phyloP scores from a whole-genome alignment of 1,284 basidiomycete species.

The Porodaedalea pini region DNA sequence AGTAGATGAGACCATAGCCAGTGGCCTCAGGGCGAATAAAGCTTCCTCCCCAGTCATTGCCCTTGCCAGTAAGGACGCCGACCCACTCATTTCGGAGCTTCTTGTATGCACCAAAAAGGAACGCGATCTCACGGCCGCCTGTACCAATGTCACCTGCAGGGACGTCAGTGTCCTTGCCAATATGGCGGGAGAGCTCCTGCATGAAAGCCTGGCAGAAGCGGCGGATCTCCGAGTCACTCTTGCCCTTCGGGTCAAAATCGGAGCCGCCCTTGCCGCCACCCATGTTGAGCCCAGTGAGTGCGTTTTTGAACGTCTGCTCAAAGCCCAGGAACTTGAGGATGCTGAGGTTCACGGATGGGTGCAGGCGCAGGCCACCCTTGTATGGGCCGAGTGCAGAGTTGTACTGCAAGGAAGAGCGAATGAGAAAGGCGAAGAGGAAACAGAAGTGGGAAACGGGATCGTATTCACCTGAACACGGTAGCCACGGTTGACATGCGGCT shows the following conservation, averaged over 20 bases:
- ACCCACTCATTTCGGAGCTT: constrained; percentile 72
- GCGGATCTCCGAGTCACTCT: constrained; percentile 73
- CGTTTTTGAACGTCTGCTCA: constrained; percentile 84
- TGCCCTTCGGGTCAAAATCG: constrained; percentile 83
- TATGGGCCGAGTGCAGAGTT: constrained; percentile 82
- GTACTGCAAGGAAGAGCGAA: constrained; percentile 43
- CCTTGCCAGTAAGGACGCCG: constrained; percentile 79
- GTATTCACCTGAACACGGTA: constrained; percentile 66
- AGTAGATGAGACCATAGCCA: constrained; percentile 79
- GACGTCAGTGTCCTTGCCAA: constrained; percentile 74
- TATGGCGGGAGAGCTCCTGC: constrained; percentile 69
- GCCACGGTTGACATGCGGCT: constrained; percentile 70
- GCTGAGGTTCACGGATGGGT: constrained; percentile 79
- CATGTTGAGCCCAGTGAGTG: constrained; percentile 75
- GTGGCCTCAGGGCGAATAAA: constrained; percentile 73
- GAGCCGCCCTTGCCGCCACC: constrained; percentile 72
- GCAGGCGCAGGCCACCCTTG: constrained; percentile 80
- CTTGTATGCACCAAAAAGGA: constrained; percentile 75
- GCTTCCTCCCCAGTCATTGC: constrained; percentile 69
- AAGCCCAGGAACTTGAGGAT: constrained; percentile 87
- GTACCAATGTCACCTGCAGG: constrained; percentile 76
- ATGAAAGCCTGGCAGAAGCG: constrained; percentile 72
- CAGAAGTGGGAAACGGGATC: not conserved
- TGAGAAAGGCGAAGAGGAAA: not conserved
- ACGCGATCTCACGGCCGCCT: constrained; percentile 70